Conservation (phyloP, 1,139 yeast genomes). For the Arxiozyma heterogenica region DNA sequence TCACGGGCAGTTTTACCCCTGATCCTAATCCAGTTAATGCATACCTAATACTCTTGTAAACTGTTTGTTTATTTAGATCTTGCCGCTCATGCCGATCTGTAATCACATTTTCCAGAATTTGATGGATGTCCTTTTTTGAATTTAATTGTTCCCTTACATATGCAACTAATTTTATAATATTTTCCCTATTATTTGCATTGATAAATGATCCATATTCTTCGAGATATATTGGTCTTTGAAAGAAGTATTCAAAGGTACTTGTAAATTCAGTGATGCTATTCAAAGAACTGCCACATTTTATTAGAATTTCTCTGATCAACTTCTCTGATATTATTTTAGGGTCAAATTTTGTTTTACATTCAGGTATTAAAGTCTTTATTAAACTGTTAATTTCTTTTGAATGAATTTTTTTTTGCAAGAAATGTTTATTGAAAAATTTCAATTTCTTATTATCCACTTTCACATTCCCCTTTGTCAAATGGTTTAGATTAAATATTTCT, state of each 20-base stretch:
- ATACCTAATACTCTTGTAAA: slow-evolving; percentile 55
- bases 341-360: slow-evolving; percentile 13
- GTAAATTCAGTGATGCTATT: slow-evolving; percentile 42
- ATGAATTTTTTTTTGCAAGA: slow-evolving; percentile 37
- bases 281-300: slow-evolving; percentile 34
- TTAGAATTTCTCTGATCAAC: slow-evolving; percentile 20
- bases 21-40: slow-evolving; percentile 68
- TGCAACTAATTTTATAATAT: slow-evolving; percentile 14
- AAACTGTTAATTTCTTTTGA: slow-evolving; percentile 33
- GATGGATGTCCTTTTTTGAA: slow-evolving; percentile 15
- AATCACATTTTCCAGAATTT: neutral
- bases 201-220: slow-evolving; percentile 20
- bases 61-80: slow-evolving; percentile 5
- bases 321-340: slow-evolving; percentile 8
- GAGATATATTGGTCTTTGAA: slow-evolving; percentile 34
- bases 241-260: slow-evolving; percentile 41
- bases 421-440: slow-evolving; percentile 64
- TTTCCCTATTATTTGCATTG: slow-evolving; percentile 9
- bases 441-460: slow-evolving; percentile 77
- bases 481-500: slow-evolving; percentile 41
- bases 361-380: slow-evolving; percentile 30
- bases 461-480: slow-evolving; percentile 86
- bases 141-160: slow-evolving; percentile 8
- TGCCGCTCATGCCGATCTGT: neutral
- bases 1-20: slow-evolving; percentile 58